These are phyloP conservation scores for Mycena sanguinolenta DNA, from an alignment of 768 basidiomycete species.

Conservation along the genomic window DNA sequence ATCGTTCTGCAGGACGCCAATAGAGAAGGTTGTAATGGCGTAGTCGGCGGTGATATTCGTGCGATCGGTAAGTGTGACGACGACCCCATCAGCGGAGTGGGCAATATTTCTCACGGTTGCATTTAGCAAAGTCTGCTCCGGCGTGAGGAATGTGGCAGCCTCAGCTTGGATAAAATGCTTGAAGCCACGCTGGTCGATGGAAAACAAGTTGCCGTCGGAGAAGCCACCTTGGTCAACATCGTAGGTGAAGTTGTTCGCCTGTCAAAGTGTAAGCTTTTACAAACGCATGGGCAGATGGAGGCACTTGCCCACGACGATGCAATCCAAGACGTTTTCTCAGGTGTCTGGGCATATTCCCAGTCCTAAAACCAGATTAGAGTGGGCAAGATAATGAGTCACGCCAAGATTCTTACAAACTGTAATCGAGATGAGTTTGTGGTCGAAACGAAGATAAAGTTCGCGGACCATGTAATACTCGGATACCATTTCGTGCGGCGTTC, in stretches of 20 bases:
- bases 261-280: background rate
- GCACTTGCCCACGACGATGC: constrained; percentile 70
- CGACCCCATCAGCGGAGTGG: constrained; percentile 60
- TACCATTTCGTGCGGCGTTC: constrained; percentile 60
- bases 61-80: constrained; percentile 61
- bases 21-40: constrained; percentile 76
- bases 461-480: constrained; percentile 66
- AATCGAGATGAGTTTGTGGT: background rate
- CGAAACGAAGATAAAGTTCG: background rate
- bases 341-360: constrained; percentile 67
- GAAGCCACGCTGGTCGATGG: constrained; percentile 75
- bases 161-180: constrained; percentile 68
- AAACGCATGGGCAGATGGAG: background rate
- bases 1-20: constrained; percentile 76
- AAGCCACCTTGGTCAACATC: constrained; percentile 68
- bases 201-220: constrained; percentile 65
- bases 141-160: constrained; percentile 64
- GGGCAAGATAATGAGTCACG: background rate
- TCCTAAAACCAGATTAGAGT: background rate
- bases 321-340: constrained; percentile 73
- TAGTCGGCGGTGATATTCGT: constrained; percentile 63
- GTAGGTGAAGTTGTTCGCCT: constrained; percentile 77
- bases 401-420: background rate
- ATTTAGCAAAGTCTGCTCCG: constrained; percentile 62
- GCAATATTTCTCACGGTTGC: constrained; percentile 62